Evolutionary conservation across 305 asterid genomes (phyloP).

Genomic region (Striga hermonthica): DNA sequence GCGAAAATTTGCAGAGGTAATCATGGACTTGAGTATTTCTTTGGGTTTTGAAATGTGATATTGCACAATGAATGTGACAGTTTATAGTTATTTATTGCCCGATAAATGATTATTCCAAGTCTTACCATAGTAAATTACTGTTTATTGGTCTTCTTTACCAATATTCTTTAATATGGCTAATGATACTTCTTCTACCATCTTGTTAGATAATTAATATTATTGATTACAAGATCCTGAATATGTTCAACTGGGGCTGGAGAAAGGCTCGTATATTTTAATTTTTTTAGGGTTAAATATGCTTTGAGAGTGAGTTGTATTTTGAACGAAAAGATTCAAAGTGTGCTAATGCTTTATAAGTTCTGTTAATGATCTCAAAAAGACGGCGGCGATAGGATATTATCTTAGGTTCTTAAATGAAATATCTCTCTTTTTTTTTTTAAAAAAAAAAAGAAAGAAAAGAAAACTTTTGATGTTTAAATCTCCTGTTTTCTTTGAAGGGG

Average conservation of each 20-base stretch:
- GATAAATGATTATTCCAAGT: not conserved
- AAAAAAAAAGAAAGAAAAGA: too few species aligned
- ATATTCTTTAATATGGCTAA: constrained; percentile 1
- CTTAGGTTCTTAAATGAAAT: not conserved
- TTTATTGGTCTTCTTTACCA: constrained; percentile 1
- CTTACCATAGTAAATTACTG: not conserved
- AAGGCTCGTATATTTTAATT: not conserved
- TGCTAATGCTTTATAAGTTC: constrained; percentile 3
- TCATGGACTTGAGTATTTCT: constrained; percentile 25
- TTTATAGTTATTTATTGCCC: not conserved
- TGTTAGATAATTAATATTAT: not conserved
- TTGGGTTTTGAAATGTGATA: not conserved
- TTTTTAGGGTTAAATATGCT: not conserved
- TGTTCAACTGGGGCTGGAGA: not conserved
- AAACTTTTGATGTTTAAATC: constrained; percentile 24
- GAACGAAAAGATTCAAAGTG: not conserved
- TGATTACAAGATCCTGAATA: constrained; percentile 9
- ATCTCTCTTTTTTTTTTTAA: not conserved
- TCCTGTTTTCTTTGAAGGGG: constrained; percentile 50
- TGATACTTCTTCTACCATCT: constrained; percentile 7
- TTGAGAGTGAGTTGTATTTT: not conserved
- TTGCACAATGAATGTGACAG: constrained; percentile 13
- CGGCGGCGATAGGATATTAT: not conserved
- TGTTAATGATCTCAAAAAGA: constrained; percentile 2
- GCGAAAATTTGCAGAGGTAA: constrained; percentile 87